These are phyloP conservation scores for Amylostereum areolatum DNA, from an alignment of 1,284 basidiomycete genomes.

Conservation along the genomic window DNA sequence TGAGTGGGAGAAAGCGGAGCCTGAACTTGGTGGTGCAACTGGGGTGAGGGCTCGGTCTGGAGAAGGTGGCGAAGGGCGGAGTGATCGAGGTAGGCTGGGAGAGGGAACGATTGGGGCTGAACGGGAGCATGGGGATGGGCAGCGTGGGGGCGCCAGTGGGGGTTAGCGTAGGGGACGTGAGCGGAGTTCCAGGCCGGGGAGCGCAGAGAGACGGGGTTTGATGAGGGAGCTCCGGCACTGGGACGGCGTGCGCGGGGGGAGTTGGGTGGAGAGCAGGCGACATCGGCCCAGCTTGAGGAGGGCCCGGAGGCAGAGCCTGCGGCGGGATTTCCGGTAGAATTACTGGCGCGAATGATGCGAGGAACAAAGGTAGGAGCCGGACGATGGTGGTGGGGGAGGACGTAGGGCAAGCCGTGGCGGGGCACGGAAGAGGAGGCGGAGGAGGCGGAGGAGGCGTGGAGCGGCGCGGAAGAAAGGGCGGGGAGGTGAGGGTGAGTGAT, in stretches of 20 bases:
- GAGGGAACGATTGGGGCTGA: slow-evolving; percentile 40
- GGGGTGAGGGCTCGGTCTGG: slow-evolving; percentile 49
- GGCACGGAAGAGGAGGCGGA: slow-evolving; percentile 10
- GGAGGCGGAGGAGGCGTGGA: slow-evolving; percentile 19
- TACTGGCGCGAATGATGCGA: slow-evolving; percentile 52
- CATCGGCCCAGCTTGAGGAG: slow-evolving; percentile 21
- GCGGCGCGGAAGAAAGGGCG: slow-evolving; percentile 15
- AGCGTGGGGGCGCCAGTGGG: slow-evolving; percentile 7
- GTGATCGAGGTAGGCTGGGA: slow-evolving; percentile 69
- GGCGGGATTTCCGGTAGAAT: slow-evolving; percentile 14
- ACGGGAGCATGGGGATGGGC: slow-evolving; percentile 15
- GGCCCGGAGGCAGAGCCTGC: slow-evolving; percentile 14
- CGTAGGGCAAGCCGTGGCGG: slow-evolving; percentile 11
- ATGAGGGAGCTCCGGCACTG: slow-evolving; percentile 30
- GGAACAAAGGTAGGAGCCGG: slow-evolving; percentile 44
- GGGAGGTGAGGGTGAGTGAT: slow-evolving; percentile 27
- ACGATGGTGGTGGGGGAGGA: slow-evolving; percentile 10
- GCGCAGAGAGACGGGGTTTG: slow-evolving; percentile 19
- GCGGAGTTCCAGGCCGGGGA: slow-evolving; percentile 1
- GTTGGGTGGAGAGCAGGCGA: slow-evolving; percentile 28
- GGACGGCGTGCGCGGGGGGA: slow-evolving; percentile 39
- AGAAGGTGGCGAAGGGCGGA: slow-evolving; percentile 65
- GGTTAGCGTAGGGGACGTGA: slow-evolving; percentile 12
- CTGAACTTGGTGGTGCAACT: slow-evolving; percentile 21
- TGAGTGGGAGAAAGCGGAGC: background rate